Evolutionary conservation across 2,329 filamentous ascomycete species (phyloP), one percentile per base, ranked within the genome.

Genomic region (Phialophora tarda): DNA sequence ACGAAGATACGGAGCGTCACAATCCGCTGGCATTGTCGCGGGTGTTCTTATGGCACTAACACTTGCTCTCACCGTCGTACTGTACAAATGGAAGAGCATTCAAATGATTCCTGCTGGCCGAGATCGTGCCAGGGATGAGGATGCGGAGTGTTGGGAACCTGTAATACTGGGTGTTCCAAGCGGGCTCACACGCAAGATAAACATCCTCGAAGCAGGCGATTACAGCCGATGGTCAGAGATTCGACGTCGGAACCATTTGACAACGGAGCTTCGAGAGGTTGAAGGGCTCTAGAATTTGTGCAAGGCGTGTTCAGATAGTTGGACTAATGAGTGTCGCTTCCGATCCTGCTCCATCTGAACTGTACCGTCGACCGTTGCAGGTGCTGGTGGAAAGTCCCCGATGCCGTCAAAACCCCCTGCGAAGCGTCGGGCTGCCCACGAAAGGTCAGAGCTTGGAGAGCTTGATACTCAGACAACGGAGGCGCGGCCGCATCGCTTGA

Each of bases 151-250:
- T 30, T 92, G 88, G 89, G 86, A 86, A 65, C 88, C 90, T 1
- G 82, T 88, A 30, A 85, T 92, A 69, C 86, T 92, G 74, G 90
- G 90, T 12, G 89, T 91, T 73, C 89, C 90, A 12, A 86, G 85
- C 53, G 86, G 88, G 55, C 89, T 87, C 76, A 86, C 85, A 73
- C 83, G 91, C 58, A 84, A 88, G 67, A 87, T 93, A 83, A 92
- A 86, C 74, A 75, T 92, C 26, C 79, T 93, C 17, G 91, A 93
- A 76, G 78, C 91, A 65, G 90, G 91, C 0, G 78, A 80, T 41
- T 80, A 89, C 81, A 89, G 85, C 59, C 81, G 91, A 48, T 93
- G 89, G 88, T 89, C 86, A 26, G 90, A 92, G 76, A 92, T 93
- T 67, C 81, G 86, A 67, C 83, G 79, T 71, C 85, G 82, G 73